Percentiles rank a stretch among this genome's conserved stretches.
phyloP scores from a whole-genome alignment of 2,329 filamentous ascomycete genomes.

The Pseudogymnoascus sp. region DNA sequence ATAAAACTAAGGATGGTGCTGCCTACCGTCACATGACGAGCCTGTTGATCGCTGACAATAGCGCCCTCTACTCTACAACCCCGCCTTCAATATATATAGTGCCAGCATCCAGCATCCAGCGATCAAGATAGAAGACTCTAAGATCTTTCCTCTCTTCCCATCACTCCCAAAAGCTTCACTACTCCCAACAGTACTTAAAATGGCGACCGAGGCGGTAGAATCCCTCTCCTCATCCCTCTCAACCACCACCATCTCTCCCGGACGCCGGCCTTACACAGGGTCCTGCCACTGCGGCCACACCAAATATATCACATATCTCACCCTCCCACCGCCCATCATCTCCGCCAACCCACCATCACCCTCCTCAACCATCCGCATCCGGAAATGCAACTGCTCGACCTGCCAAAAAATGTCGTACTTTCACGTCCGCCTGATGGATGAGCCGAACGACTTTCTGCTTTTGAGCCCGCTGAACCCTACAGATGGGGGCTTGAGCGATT shows the following conservation, averaged over 20 bases:
- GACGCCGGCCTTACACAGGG: conserved; percentile 29
- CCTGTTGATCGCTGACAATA: neutral
- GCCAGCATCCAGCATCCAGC: neutral
- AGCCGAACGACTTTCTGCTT: conserved; percentile 40
- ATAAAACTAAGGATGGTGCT: neutral
- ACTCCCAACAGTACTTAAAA: neutral
- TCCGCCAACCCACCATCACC: conserved; percentile 25
- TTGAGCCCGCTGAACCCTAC: conserved; percentile 36
- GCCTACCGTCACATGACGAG: conserved; percentile 2
- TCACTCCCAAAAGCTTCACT: too few species aligned
- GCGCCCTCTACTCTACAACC: conserved; percentile 5
- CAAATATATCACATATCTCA: conserved; percentile 38
- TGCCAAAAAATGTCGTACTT: conserved; percentile 44
- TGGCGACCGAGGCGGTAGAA: neutral
- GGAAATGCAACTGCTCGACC: conserved; percentile 42
- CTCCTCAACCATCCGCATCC: conserved; percentile 24
- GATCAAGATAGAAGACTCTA: neutral
- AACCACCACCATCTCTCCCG: conserved; percentile 10
- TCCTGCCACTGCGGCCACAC: conserved; percentile 43
- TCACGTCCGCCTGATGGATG: conserved; percentile 36
- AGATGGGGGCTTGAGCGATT: conserved; percentile 34
- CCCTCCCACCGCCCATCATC: conserved; percentile 32
- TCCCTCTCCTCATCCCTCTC: neutral
- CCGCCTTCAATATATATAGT: neutral
- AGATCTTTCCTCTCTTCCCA: neutral